Conservation (phyloP, 306 rosid genomes). For the Psophocarpus tetragonolobus region DNA sequence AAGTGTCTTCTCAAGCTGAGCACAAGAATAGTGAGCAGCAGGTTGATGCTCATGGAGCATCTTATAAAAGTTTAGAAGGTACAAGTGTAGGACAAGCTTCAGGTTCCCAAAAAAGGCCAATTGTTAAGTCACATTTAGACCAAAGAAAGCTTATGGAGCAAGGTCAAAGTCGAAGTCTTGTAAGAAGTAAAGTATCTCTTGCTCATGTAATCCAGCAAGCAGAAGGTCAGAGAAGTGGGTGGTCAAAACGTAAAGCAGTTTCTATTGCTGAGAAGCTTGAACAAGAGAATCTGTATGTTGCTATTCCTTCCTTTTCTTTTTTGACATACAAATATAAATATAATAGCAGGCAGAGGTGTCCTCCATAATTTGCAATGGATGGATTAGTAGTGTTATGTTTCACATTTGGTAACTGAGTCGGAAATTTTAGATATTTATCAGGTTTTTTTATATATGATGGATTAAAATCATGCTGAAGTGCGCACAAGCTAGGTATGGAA, state of each 20-base stretch:
- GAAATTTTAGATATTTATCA: neutral
- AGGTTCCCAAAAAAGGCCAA: constrained; percentile 49
- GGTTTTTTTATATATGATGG: neutral
- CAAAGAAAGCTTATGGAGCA: constrained; percentile 58
- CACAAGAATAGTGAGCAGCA: constrained; percentile 45
- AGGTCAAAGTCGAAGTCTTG: constrained; percentile 77
- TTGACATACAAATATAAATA: neutral
- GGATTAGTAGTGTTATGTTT: constrained; percentile 8
- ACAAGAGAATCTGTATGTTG: constrained; percentile 88
- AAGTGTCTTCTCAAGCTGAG: constrained; percentile 64
- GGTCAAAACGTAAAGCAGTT: constrained; percentile 93
- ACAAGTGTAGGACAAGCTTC: constrained; percentile 43
- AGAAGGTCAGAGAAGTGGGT: constrained; percentile 77
- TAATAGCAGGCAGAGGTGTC: constrained; percentile 6
- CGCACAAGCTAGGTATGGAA: neutral
- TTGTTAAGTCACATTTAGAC: constrained; percentile 44
- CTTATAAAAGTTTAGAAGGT: constrained; percentile 48
- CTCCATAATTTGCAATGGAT: neutral
- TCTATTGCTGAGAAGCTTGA: constrained; percentile 99
- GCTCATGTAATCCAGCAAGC: constrained; percentile 99
- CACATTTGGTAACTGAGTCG: neutral
- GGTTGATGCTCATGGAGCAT: constrained; percentile 43
- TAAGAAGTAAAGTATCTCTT: constrained; percentile 91
- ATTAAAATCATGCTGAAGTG: neutral
- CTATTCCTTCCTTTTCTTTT: constrained; percentile 20